A percentile compares a stretch with the other conserved stretches of the same genome.
These are phyloP conservation scores for Fonsecaea erecta DNA, from an alignment of 2,329 filamentous ascomycete genomes.

Conservation along the genomic window DNA sequence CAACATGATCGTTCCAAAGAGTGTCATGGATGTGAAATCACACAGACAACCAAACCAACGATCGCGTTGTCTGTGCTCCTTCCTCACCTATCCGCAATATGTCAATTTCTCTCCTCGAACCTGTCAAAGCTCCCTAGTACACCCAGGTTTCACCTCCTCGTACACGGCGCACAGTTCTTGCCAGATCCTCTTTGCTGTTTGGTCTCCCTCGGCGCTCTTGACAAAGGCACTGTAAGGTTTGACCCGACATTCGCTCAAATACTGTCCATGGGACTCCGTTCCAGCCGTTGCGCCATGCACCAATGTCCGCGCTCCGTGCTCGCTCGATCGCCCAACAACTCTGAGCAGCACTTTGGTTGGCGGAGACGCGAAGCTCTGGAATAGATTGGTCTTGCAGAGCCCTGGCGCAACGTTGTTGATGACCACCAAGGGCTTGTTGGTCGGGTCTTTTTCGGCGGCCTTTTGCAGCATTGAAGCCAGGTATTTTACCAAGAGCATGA, in stretches of 20 bases:
- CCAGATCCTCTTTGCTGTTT: conserved; percentile 25
- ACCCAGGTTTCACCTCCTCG: conserved; percentile 26
- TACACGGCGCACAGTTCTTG: conserved; percentile 24
- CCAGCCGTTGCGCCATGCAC: conserved; percentile 48
- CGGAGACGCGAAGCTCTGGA: conserved; percentile 41
- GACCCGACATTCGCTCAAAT: conserved; percentile 48
- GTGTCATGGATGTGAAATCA: neutral
- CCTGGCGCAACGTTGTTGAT: conserved; percentile 61
- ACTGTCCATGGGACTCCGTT: conserved; percentile 53
- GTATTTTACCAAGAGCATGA: conserved; percentile 31
- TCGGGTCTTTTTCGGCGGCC: conserved; percentile 30
- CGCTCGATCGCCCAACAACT: conserved; percentile 49
- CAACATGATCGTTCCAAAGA: neutral
- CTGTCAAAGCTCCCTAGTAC: conserved; percentile 23
- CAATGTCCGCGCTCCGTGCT: conserved; percentile 54
- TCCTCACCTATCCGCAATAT: neutral
- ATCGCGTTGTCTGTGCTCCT: neutral
- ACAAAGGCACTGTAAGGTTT: conserved; percentile 29
- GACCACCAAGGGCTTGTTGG: conserved; percentile 44
- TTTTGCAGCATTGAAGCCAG: conserved; percentile 23
- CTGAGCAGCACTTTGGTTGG: conserved; percentile 4
- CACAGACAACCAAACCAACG: neutral
- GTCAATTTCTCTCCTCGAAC: neutral
- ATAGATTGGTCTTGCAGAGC: conserved; percentile 56
- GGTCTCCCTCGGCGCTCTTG: conserved; percentile 28